A percentile compares a stretch with the other conserved stretches of the same genome.
Evolutionary conservation across 73 alveolate genomes (phyloP).

Genomic region (Uronychia binucleata): DNA sequence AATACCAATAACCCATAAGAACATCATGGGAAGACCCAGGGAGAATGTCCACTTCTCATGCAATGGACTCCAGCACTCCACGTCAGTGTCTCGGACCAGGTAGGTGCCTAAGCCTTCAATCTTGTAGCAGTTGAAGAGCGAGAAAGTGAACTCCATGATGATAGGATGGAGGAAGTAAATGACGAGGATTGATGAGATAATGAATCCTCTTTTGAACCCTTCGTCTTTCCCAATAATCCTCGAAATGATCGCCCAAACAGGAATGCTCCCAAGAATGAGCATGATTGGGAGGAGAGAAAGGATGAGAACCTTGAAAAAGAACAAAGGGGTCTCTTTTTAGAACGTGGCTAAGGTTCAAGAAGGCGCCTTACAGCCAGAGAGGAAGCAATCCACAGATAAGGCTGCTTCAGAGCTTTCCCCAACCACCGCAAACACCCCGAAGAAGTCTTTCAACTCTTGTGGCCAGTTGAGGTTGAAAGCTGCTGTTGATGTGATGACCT

Average conservation of each 20-base stretch:
- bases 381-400: neutral
- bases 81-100: conserved; percentile 35
- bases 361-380: too few relatives aligned
- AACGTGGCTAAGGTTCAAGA: too few relatives aligned
- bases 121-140: conserved; percentile 44
- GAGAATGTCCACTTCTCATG: conserved; percentile 21
- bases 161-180: conserved; percentile 55
- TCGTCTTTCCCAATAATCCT: neutral
- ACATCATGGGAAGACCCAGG: conserved; percentile 36
- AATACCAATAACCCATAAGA: conserved; percentile 54
- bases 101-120: conserved; percentile 30
- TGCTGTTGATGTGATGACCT: conserved; percentile 10
- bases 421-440: neutral
- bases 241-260: neutral
- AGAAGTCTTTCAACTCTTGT: neutral
- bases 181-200: conserved; percentile 42
- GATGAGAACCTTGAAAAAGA: too few relatives aligned
- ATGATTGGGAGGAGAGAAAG: neutral
- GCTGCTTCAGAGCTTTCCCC: neutral
- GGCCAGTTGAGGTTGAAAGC: conserved; percentile 14
- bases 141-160: conserved; percentile 27
- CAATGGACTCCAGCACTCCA: conserved; percentile 27
- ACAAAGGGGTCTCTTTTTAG: too few relatives aligned
- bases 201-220: conserved; percentile 18
- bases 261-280: neutral